Conservation (phyloP, 768 basidiomycete genomes). For the Gyrodon lividus region DNA sequence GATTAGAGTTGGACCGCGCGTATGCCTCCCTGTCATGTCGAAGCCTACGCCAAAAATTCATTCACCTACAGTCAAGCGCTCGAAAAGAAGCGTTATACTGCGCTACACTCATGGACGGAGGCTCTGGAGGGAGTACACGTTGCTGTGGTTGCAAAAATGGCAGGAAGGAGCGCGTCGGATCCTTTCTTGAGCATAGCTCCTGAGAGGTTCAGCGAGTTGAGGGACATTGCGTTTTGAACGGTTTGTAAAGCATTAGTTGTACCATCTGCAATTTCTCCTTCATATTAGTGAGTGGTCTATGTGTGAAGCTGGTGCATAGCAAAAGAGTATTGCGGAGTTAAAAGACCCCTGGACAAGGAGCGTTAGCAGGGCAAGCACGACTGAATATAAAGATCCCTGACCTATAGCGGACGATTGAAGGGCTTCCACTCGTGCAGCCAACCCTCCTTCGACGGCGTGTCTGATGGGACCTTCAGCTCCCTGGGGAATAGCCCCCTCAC, state of each 20-base stretch:
- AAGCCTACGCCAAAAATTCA: constrained; percentile 5
- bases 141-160: constrained; percentile 74
- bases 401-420: constrained; percentile 49
- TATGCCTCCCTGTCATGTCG: constrained; percentile 29
- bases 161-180: constrained; percentile 33
- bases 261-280: background rate
- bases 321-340: background rate
- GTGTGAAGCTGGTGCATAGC: background rate
- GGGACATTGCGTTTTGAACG: constrained; percentile 26
- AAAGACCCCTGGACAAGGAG: background rate
- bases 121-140: constrained; percentile 76
- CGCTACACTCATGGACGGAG: constrained; percentile 79
- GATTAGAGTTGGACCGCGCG: constrained; percentile 88
- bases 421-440: constrained; percentile 90
- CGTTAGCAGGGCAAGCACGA: background rate
- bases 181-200: constrained; percentile 34
- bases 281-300: constrained; percentile 4
- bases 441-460: constrained; percentile 76
- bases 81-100: constrained; percentile 82
- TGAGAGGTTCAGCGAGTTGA: constrained; percentile 32
- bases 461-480: constrained; percentile 81
- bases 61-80: constrained; percentile 68
- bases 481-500: constrained; percentile 84
- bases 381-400: background rate
- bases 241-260: constrained; percentile 9